Evolutionary conservation across 257 asterid genomes (phyloP).

Genomic region (Cinchona pubescens): DNA sequence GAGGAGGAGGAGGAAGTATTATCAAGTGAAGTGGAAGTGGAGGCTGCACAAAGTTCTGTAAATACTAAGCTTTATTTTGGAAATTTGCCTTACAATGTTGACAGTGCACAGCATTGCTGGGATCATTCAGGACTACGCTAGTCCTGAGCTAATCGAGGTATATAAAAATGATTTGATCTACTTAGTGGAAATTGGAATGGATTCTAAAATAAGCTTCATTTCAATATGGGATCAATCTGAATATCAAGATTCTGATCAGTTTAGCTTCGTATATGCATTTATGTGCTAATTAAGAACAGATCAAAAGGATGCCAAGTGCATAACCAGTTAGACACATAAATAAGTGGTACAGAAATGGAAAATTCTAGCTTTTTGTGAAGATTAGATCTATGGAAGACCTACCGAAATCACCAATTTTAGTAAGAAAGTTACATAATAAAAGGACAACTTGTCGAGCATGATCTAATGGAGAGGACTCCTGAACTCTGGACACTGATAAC

Average conservation of each 20-base stretch:
- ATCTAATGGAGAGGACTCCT: neutral
- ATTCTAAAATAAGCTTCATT: neutral
- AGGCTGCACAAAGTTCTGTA: constrained; percentile 19
- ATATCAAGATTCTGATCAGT: neutral
- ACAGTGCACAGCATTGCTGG: constrained; percentile 97
- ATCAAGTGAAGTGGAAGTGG: constrained; percentile 26
- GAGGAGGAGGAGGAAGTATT: constrained; percentile 18
- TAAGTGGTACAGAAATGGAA: neutral
- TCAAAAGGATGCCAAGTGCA: neutral
- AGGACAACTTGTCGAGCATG: neutral
- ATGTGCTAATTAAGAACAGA: neutral
- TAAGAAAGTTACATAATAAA: neutral
- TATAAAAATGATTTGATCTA: neutral
- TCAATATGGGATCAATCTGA: neutral
- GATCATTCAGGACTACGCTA: constrained; percentile 72
- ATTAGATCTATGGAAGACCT: neutral
- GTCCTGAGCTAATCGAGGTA: constrained; percentile 94
- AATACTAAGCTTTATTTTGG: constrained; percentile 88
- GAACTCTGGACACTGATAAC: neutral
- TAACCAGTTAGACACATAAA: neutral
- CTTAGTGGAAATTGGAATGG: neutral
- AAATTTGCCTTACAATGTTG: constrained; percentile 82
- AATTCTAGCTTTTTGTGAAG: neutral
- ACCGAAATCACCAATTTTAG: neutral
- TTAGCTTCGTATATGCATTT: neutral